Evolutionary conservation across 2,329 filamentous ascomycete species (phyloP).

Genomic region (Pyrenochaeta sp.): DNA sequence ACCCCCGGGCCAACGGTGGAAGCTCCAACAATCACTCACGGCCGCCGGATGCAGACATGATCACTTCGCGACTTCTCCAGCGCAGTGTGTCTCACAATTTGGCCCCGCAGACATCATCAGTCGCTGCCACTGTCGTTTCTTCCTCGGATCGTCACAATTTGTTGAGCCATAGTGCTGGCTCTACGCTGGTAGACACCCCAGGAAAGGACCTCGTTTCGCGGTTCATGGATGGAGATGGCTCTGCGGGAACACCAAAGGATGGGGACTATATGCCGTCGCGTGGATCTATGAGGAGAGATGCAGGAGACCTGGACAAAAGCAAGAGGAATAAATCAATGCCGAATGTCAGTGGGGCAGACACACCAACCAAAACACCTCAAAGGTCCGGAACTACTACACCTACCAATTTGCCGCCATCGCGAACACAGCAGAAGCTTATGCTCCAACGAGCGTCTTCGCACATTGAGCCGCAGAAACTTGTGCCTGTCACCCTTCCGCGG

Average conservation of each 20-base stretch:
- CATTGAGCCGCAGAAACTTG: conserved; percentile 67
- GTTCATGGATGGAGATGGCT: conserved; percentile 53
- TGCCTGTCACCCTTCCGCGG: conserved; percentile 49
- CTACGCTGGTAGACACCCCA: conserved; percentile 50
- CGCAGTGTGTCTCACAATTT: conserved; percentile 68
- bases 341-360: conserved; percentile 43
- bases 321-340: conserved; percentile 51
- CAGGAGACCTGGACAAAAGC: conserved; percentile 34
- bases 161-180: conserved; percentile 47
- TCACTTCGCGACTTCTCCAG: conserved; percentile 72
- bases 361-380: conserved; percentile 34
- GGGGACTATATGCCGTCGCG: conserved; percentile 47
- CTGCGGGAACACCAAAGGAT: conserved; percentile 50
- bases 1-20: conserved; percentile 38
- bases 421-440: conserved; percentile 78
- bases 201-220: conserved; percentile 54
- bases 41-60: conserved; percentile 66
- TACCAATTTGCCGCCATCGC: conserved; percentile 58
- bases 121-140: conserved; percentile 61
- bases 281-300: conserved; percentile 23
- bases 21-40: conserved; percentile 44
- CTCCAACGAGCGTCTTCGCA: conserved; percentile 75
- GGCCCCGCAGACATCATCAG: conserved; percentile 70
- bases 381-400: conserved; percentile 50
- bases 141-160: conserved; percentile 47